Evolutionary conservation across 2,329 filamentous ascomycete species (phyloP), one percentile per base, ranked within the genome.

Genomic region (Diaporthe capsici): DNA sequence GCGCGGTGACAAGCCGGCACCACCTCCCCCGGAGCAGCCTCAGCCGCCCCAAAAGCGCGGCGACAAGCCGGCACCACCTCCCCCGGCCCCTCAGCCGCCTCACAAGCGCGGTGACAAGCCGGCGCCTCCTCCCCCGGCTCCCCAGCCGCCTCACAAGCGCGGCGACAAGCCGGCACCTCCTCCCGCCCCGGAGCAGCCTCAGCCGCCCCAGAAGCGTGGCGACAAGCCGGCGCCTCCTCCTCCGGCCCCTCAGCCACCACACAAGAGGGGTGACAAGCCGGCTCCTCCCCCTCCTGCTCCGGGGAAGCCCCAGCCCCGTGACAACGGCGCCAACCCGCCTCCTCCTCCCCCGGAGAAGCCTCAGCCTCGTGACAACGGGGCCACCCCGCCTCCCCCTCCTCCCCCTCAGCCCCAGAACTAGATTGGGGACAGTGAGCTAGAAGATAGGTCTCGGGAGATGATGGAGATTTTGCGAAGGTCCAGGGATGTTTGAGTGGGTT

Each of bases 401-500:
- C 60, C 60, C 6, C 39, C 60, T 31, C 25, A 49, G 61, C 61
- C 25, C 25, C 42, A 49, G 61, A 49, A 65, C 61, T 65, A 49
- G 28, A 65, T 65, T 13, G 15, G 25, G 34, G 13, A 49, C 28
- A 3, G 3, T 28, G 61, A 7, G 42, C 2, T 4, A 49, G 25
- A 65, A 65, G 42, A 47, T 6, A 47, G 61, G 15, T 6, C 13
- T 65, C 42, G 9, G 47, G 42, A 65, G 17, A n/a, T 31, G 7
- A 44, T 49, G 25, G 61, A 8, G 2, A n/a, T 34, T 34, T 31
- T n/a, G 42, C 17, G 17, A 49, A 34, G 42, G 9, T 28, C n/a
- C 1, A 31, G 15, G 9, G 9, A n/a, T 34, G 15, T 10, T 65
- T 15, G 42, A 31, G 10, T 49, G 15, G 42, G 17, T 34, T 28